A percentile compares a stretch with the other conserved stretches of the same genome.
phyloP scores from a whole-genome alignment of 2,329 filamentous ascomycete genomes.

The Aspergillus sp. region DNA sequence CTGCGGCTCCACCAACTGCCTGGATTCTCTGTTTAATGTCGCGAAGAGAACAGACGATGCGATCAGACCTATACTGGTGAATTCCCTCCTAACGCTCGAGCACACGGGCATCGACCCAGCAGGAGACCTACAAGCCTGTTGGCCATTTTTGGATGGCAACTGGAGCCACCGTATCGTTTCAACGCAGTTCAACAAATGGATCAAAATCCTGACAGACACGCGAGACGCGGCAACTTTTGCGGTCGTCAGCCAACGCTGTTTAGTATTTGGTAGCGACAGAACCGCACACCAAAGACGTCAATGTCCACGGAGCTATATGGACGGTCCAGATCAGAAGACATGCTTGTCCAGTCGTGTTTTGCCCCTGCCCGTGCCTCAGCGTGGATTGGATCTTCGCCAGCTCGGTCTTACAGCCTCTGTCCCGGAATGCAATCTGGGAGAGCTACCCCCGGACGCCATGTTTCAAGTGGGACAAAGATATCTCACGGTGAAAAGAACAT shows the following conservation, averaged over 20 bases:
- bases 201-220: neutral
- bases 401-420: too few relatives aligned
- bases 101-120: constrained; percentile 5
- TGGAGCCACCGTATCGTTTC: neutral
- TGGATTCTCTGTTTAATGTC: neutral
- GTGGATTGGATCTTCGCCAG: too few relatives aligned
- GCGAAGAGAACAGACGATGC: neutral
- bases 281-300: neutral
- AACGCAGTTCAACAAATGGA: neutral
- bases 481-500: too few relatives aligned
- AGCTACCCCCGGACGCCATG: too few relatives aligned
- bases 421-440: too few relatives aligned
- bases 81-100: constrained; percentile 5
- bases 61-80: constrained; percentile 1
- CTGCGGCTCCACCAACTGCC: neutral
- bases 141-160: constrained; percentile 3
- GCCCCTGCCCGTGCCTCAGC: too few relatives aligned
- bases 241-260: constrained; percentile 5
- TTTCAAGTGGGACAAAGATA: too few relatives aligned
- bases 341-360: neutral
- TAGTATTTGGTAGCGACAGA: constrained; percentile 1
- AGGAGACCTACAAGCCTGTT: constrained; percentile 6
- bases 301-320: neutral
- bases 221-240: constrained; percentile 5
- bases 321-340: neutral